Conservation (phyloP, 2,329 filamentous ascomycete genomes). For the Fusarium poae region DNA sequence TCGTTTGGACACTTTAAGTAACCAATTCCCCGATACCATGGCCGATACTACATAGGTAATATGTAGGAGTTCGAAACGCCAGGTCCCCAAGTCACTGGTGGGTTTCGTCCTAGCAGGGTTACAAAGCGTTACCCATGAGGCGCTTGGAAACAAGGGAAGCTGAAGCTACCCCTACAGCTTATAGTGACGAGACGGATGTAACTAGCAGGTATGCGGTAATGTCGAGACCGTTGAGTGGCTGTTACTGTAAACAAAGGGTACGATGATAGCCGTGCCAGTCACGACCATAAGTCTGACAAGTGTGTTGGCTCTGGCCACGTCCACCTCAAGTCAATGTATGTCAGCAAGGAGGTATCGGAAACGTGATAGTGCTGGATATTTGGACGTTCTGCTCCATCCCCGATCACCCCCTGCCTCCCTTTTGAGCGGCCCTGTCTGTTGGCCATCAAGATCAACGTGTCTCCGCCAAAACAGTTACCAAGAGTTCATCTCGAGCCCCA, state of each 20-base stretch:
- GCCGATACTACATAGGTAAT: background rate
- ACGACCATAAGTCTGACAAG: conserved; percentile 1
- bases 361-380: conserved; percentile 35
- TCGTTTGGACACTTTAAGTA: conserved; percentile 6
- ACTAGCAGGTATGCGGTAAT: conserved; percentile 8
- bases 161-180: conserved; percentile 17
- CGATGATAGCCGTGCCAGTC: conserved; percentile 1
- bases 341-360: conserved; percentile 38
- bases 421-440: conserved; percentile 17
- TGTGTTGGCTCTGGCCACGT: conserved; percentile 3
- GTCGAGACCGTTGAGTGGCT: conserved; percentile 15
- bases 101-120: conserved; percentile 39
- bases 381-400: conserved; percentile 15
- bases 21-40: conserved; percentile 2
- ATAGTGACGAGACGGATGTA: background rate
- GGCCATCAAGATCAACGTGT: conserved; percentile 27
- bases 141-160: conserved; percentile 42
- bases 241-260: conserved; percentile 1
- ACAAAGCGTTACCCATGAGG: conserved; percentile 25
- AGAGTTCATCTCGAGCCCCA: conserved; percentile 35
- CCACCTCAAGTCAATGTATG: conserved; percentile 13
- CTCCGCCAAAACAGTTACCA: conserved; percentile 31
- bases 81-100: conserved; percentile 24
- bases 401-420: conserved; percentile 33
- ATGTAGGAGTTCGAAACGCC: conserved; percentile 28